phyloP scores from a whole-genome alignment of 306 rosid genomes.

The Echinosophora koreensis region DNA sequence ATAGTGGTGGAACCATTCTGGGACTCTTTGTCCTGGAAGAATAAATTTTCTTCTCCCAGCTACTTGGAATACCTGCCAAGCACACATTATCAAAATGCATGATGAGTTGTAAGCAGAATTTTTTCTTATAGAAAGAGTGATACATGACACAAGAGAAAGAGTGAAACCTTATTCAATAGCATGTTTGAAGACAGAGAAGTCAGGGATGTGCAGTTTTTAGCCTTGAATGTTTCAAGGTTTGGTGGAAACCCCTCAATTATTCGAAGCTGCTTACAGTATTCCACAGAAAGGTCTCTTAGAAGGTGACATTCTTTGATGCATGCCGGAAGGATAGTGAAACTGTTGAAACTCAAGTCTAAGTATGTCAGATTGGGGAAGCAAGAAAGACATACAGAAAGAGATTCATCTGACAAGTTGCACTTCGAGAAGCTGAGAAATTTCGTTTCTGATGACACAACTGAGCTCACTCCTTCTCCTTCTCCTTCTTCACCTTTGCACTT shows the following conservation, averaged over 20 bases:
- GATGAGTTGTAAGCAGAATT: no score
- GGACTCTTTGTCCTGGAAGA: no score
- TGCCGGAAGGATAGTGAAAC: not conserved
- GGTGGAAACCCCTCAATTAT: conserved; percentile 23
- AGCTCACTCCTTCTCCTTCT: not conserved
- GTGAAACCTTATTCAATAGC: conserved; percentile 6
- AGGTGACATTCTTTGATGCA: no score
- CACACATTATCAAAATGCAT: conserved; percentile 31
- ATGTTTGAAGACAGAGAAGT: not conserved
- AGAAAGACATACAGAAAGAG: not conserved
- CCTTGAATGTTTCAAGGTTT: not conserved
- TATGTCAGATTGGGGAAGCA: not conserved
- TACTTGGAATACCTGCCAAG: no score
- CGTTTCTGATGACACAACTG: not conserved
- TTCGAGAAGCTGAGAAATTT: not conserved
- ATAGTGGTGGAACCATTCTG: no score
- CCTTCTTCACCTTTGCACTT: not conserved
- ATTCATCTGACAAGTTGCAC: conserved; percentile 7
- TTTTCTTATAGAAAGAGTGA: not conserved
- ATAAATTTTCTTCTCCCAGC: no score
- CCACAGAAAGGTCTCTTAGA: not conserved
- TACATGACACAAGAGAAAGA: not conserved
- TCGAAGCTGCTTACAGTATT: not conserved
- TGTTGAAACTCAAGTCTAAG: not conserved
- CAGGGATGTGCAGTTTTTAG: conserved; percentile 2